These are phyloP conservation scores for Aspergillus carbonarius DNA, from an alignment of 2,329 filamentous ascomycete species.

Conservation along the genomic window DNA sequence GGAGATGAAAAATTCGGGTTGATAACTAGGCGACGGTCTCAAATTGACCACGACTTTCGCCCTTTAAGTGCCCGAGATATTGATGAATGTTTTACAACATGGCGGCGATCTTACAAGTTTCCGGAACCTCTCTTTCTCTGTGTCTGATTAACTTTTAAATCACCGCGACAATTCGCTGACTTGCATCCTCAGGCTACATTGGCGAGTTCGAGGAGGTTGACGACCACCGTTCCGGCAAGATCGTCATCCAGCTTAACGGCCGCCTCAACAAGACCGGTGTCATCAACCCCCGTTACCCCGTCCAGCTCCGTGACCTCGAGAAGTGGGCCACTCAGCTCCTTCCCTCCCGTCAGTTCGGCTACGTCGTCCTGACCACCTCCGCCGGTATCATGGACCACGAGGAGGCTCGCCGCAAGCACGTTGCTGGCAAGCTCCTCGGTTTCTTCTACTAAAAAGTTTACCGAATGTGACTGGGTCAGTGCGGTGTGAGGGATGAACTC, in stretches of 20 bases:
- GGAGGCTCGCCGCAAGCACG: conserved; percentile 98
- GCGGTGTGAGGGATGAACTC: conserved; percentile 3
- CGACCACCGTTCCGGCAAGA: conserved; percentile 99
- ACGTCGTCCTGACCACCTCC: conserved; percentile 97
- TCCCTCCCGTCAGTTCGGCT: conserved; percentile 99
- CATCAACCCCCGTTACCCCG: conserved; percentile 99
- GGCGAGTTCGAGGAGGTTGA: conserved; percentile 99
- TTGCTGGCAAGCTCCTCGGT: conserved; percentile 97
- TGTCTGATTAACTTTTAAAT: conserved; percentile 92
- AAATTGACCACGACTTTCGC: conserved; percentile 80
- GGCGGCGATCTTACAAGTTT: conserved; percentile 97
- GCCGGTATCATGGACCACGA: conserved; percentile 99
- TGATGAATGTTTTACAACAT: conserved; percentile 50
- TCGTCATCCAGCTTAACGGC: conserved; percentile 98
- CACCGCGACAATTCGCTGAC: conserved; percentile 77
- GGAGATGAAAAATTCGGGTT: conserved; percentile 68
- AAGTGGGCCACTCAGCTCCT: conserved; percentile 99
- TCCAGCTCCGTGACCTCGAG: conserved; percentile 95
- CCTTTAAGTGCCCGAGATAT: conserved; percentile 99
- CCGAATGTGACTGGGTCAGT: conserved; percentile 20
- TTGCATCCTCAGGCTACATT: conserved; percentile 75
- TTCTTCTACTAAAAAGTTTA: conserved; percentile 84
- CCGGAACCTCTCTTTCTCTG: conserved; percentile 55
- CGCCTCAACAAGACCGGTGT: conserved; percentile 99
- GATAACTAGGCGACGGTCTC: conserved; percentile 99